These are phyloP conservation scores for Chlorella sp. DNA, from an alignment of 139 green algal genomes.

Conservation along the genomic window DNA sequence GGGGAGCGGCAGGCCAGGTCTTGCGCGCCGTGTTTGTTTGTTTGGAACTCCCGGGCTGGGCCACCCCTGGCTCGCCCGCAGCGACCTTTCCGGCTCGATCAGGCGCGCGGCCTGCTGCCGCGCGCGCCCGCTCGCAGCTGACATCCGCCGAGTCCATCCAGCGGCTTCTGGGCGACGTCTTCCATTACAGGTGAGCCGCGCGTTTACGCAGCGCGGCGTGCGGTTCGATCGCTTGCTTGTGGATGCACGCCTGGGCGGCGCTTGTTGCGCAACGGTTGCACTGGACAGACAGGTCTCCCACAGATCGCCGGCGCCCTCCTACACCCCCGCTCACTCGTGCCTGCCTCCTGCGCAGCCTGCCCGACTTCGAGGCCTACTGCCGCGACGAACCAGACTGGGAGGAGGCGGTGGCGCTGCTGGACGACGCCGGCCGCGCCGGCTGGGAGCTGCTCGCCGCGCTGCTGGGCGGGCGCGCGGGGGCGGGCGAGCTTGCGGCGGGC, in stretches of 20 bases:
- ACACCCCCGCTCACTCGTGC: no score
- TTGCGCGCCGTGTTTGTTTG: not conserved
- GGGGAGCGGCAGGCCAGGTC: not conserved
- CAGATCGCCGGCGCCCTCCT: not conserved
- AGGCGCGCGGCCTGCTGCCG: not conserved
- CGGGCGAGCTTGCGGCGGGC: slow-evolving; percentile 4
- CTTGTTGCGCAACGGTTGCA: not conserved
- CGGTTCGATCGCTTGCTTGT: no score
- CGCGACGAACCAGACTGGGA: slow-evolving; percentile 40
- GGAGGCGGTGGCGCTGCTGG: slow-evolving; percentile 48
- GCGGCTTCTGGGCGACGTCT: not conserved
- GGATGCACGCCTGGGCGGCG: not conserved
- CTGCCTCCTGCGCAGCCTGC: not conserved
- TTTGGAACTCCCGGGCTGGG: not conserved
- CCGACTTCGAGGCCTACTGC: slow-evolving; percentile 37
- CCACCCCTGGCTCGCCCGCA: not conserved
- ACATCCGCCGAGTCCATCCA: slow-evolving; percentile 28
- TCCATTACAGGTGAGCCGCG: not conserved
- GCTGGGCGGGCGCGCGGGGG: slow-evolving; percentile 9
- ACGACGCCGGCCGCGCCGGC: slow-evolving; percentile 38
- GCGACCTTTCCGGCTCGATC: not conserved
- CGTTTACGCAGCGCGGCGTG: not conserved
- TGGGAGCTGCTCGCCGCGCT: slow-evolving; percentile 59
- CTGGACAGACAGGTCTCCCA: not conserved
- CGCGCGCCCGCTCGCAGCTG: not conserved